Conservation (phyloP, 257 asterid species). For the Solanum pinnatisectum region DNA sequence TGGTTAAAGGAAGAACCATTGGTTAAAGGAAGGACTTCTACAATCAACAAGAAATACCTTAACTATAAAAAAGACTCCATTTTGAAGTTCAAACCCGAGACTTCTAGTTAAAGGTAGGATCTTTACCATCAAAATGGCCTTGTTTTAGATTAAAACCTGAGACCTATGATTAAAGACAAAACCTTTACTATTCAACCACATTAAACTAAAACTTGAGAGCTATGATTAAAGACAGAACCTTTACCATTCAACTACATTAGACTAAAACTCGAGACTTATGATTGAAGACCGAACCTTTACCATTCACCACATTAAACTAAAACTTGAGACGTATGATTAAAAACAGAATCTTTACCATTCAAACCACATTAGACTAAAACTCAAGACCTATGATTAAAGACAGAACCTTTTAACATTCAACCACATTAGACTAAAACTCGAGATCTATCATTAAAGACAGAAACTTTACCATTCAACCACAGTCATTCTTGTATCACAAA, state of each 20-base stretch:
- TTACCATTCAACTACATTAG: background rate
- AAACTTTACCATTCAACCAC: background rate
- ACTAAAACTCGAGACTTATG: background rate
- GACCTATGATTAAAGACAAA: background rate
- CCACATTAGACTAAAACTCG: background rate
- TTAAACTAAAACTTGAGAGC: background rate
- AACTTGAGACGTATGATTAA: background rate
- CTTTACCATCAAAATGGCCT: too few species aligned
- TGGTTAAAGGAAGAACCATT: background rate
- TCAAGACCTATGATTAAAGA: background rate
- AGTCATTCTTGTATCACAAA: background rate
- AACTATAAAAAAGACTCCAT: too few species aligned
- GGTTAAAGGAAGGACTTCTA: background rate
- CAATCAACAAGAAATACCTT: background rate
- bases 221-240: background rate
- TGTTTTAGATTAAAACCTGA: too few species aligned
- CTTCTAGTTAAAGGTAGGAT: fast-evolving
- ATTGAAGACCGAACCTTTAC: background rate
- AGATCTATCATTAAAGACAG: background rate
- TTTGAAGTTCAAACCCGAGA: background rate
- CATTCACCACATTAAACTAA: background rate
- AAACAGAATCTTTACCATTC: background rate
- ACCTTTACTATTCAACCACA: too few species aligned
- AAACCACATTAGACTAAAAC: background rate
- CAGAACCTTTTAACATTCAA: background rate